A percentile compares a stretch with the other conserved stretches of the same genome.
Conservation (phyloP, 1,139 yeast genomes). For the Pichia sp. region DNA sequence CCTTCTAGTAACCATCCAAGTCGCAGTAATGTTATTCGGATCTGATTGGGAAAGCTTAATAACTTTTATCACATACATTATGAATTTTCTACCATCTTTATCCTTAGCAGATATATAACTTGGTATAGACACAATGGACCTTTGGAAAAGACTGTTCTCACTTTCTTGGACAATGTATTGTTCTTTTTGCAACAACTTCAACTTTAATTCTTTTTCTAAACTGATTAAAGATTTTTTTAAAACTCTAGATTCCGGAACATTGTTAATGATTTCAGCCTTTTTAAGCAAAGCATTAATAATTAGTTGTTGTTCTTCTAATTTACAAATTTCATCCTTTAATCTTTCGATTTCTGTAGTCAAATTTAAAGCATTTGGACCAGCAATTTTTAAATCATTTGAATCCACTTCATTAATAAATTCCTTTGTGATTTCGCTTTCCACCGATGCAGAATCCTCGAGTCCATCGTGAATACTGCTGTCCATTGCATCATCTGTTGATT, state of each 20-base stretch:
- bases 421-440: background rate
- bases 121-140: constrained; percentile 59
- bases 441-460: background rate
- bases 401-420: constrained; percentile 1
- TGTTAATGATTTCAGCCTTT: constrained; percentile 81
- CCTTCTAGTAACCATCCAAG: constrained; percentile 87
- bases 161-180: constrained; percentile 80
- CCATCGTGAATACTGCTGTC: background rate
- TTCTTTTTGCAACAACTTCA: constrained; percentile 69
- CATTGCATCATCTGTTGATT: background rate
- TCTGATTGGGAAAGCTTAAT: constrained; percentile 45
- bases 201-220: constrained; percentile 60
- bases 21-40: constrained; percentile 50
- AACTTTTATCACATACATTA: constrained; percentile 72
- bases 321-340: constrained; percentile 52
- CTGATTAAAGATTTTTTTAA: constrained; percentile 60
- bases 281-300: constrained; percentile 60
- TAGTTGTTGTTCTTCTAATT: constrained; percentile 53
- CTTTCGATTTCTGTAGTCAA: constrained; percentile 60
- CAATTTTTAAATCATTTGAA: constrained; percentile 31
- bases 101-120: constrained; percentile 54
- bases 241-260: constrained; percentile 60
- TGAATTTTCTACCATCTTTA: constrained; percentile 48
- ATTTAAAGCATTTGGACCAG: constrained; percentile 66
- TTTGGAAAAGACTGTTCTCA: constrained; percentile 71